Evolutionary conservation across 768 basidiomycete species (phyloP).

Genomic region (Rhodotorula taiwanensis): DNA sequence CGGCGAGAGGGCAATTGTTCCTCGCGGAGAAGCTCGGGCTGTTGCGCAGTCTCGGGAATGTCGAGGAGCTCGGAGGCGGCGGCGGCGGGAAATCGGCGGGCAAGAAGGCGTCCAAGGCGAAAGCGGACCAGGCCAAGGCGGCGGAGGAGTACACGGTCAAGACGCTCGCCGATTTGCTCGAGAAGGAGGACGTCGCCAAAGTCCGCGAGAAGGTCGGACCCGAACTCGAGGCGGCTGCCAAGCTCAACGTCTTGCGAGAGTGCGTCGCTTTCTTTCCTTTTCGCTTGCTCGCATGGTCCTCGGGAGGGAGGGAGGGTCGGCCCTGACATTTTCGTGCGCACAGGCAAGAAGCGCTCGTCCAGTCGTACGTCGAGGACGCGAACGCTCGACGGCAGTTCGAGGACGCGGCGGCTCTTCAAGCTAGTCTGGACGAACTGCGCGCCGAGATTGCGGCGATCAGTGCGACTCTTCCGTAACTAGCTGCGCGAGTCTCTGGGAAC

Average conservation of each 20-base stretch:
- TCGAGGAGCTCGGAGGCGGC: conserved; percentile 21
- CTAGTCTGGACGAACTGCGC: conserved; percentile 73
- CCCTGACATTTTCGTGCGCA: not conserved
- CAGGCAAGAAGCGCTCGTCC: conserved; percentile 76
- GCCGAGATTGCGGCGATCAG: conserved; percentile 59
- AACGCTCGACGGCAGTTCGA: conserved; percentile 87
- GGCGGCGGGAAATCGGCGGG: not conserved
- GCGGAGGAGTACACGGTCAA: conserved; percentile 12
- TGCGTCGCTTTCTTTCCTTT: conserved; percentile 7
- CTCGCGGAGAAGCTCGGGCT: conserved; percentile 86
- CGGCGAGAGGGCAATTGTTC: conserved; percentile 67
- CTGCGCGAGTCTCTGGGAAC: too few relatives aligned
- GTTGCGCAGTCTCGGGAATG: conserved; percentile 51
- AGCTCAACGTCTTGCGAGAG: conserved; percentile 39
- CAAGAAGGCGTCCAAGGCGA: not conserved
- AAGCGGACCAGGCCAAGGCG: not conserved
- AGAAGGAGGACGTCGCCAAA: conserved; percentile 18
- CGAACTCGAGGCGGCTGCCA: conserved; percentile 11
- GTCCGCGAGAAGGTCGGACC: conserved; percentile 11
- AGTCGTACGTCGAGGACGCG: conserved; percentile 84
- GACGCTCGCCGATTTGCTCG: conserved; percentile 25
- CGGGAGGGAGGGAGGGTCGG: not conserved
- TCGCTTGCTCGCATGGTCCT: not conserved
- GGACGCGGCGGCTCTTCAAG: conserved; percentile 76
- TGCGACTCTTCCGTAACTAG: not conserved